Percentiles rank a stretch among this genome's conserved stretches.
Conservation (phyloP, 2,329 filamentous ascomycete genomes). For the Dactylellina leptospora region DNA sequence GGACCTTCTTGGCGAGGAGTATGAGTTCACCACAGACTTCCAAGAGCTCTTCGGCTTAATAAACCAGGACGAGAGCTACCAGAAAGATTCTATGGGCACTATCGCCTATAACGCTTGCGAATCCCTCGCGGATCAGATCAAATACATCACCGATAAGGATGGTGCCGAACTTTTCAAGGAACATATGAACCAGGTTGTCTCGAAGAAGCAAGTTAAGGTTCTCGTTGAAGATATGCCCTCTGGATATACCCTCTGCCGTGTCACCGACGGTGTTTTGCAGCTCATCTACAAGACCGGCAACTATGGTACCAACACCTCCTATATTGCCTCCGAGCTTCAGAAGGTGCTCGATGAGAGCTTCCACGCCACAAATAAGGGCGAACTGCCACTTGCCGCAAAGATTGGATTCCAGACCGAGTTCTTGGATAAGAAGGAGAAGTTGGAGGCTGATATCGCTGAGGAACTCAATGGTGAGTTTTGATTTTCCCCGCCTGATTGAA, state of each 20-base stretch:
- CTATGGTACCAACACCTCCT: constrained; percentile 37
- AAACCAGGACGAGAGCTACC: constrained; percentile 22
- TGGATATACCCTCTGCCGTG: constrained; percentile 25
- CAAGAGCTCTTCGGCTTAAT: constrained; percentile 19
- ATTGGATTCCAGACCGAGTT: constrained; percentile 24
- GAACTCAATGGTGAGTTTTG: constrained; percentile 37
- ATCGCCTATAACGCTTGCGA: constrained; percentile 34
- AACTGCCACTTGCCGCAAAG: constrained; percentile 27
- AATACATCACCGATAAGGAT: constrained; percentile 5
- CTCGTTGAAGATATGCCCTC: constrained; percentile 14
- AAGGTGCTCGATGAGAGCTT: constrained; percentile 29
- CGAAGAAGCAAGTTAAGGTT: constrained; percentile 26
- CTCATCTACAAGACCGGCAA: constrained; percentile 31
- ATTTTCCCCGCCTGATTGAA: no score
- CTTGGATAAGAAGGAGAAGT: constrained; percentile 23
- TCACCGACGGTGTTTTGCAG: constrained; percentile 42
- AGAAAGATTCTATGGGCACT: constrained; percentile 32
- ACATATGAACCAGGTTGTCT: constrained; percentile 37
- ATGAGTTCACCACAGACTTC: constrained; percentile 40
- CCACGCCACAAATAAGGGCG: constrained; percentile 17
- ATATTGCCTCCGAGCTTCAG: constrained; percentile 24
- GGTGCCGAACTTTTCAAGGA: constrained; percentile 24
- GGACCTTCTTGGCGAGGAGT: constrained; percentile 33
- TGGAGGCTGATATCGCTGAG: constrained; percentile 22
- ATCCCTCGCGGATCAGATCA: constrained; percentile 16